Evolutionary conservation across 148 eudicot genomes (phyloP), one percentile per base, ranked within the genome.

Genomic region (Drosera capensis): DNA sequence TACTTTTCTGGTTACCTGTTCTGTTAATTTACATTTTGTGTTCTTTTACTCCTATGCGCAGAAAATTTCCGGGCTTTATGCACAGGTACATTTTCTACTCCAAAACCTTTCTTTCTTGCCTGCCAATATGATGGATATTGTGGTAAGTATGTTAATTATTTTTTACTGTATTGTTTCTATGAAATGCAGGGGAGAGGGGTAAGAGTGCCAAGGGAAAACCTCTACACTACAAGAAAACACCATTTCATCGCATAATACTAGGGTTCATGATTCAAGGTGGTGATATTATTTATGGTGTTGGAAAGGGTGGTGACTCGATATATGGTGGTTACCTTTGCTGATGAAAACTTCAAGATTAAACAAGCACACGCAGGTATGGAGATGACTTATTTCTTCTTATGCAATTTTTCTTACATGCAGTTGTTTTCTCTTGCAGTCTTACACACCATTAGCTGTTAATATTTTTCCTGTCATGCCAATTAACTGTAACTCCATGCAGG

Each of bases 31-130:
- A 0, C 23, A 21, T 16, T 40, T 46, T 46, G 29, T 13, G 41
- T 5, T 6, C 22, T 17, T 45, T 14, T 5, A 21, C 21, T 16
- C 14, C 31, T 42, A 40, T 34, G 42, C 54, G 70, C 92, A 86
- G 95, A 86, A 59, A 80, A 86, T 67, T 86, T 86, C 64, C 70
- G 92, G 68, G 81, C 92, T 29, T 64, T 81, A 29, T 86, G 96
- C 67, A 78, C 93, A 54, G 96, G 95, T 86, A 75, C 19, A n/a
- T n/a, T 52, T 40, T 8, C 35, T 1, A 5, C 20, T 41, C 23
- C 23, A 41, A 17, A 1, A 5, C 20, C 45, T 41, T 6, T 14
- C 18, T 5, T 18, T 18, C 14, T 20, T 7, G 8, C 20, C 11
- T 41, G 2, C 21, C 23, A 3, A 41, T 19, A 7, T 41, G 20